A percentile compares a stretch with the other conserved stretches of the same genome.
Evolutionary conservation across 1,284 basidiomycete genomes (phyloP).

Genomic region (Cryptococcus amylolentus): DNA sequence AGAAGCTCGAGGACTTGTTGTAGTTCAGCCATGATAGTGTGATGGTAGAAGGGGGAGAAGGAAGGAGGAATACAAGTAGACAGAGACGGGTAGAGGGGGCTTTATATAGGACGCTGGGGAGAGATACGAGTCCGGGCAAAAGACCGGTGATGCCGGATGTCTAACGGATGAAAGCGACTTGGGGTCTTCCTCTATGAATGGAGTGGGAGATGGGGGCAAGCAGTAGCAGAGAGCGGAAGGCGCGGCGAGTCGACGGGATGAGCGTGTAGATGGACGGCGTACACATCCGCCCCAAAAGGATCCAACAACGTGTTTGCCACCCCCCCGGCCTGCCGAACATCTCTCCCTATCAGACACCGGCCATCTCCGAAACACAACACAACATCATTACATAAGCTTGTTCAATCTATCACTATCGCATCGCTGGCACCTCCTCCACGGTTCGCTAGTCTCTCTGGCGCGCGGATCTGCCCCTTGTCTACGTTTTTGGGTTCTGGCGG

Average conservation of each 20-base stretch:
- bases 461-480: not conserved
- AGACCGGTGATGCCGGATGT: not conserved
- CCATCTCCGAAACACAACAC: too few species aligned
- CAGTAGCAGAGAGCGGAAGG: too few species aligned
- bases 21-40: conserved; percentile 21
- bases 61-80: not conserved
- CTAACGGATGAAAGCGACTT: too few species aligned
- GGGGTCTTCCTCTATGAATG: too few species aligned
- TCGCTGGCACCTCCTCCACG: not conserved
- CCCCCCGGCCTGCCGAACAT: too few species aligned
- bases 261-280: too few species aligned
- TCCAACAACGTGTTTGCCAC: too few species aligned
- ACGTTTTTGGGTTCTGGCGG: conserved; percentile 1
- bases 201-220: too few species aligned
- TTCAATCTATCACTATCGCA: conserved; percentile 14
- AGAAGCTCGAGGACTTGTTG: conserved; percentile 32
- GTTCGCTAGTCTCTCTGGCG: not conserved
- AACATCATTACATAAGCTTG: not conserved
- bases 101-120: not conserved
- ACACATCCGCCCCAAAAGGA: too few species aligned
- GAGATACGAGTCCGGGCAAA: not conserved
- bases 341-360: too few species aligned
- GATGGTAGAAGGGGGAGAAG: not conserved
- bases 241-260: too few species aligned
- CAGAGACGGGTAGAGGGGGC: not conserved